These are phyloP conservation scores for Infundibulicybe gibba DNA, from an alignment of 768 basidiomycete species.

Conservation along the genomic window DNA sequence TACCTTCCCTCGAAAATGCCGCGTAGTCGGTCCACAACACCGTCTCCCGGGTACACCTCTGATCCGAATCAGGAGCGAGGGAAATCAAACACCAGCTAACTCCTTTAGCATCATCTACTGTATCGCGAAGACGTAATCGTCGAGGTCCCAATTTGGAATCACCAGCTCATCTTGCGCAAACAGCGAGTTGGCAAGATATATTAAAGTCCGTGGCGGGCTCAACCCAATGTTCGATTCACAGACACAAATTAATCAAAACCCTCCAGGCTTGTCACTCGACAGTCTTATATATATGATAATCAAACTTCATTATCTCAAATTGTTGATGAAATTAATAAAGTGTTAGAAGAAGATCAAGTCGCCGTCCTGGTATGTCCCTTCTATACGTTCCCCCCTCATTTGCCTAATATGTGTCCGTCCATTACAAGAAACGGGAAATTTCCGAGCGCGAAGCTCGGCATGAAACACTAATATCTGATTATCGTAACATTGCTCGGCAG, in stretches of 20 bases:
- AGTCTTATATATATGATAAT: constrained; percentile 49
- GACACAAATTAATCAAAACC: background rate
- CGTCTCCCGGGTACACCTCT: constrained; percentile 60
- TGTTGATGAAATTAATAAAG: constrained; percentile 41
- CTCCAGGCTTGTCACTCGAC: constrained; percentile 48
- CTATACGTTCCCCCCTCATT: constrained; percentile 5
- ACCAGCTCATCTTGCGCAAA: constrained; percentile 22
- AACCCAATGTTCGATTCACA: background rate
- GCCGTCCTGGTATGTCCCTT: constrained; percentile 37
- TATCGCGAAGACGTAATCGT: constrained; percentile 29
- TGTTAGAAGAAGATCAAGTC: constrained; percentile 37
- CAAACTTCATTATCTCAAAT: constrained; percentile 45
- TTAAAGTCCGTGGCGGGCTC: constrained; percentile 53
- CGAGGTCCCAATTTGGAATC: constrained; percentile 8
- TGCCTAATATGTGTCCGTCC: constrained; percentile 6
- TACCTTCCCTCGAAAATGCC: constrained; percentile 43
- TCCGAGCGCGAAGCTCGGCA: constrained; percentile 61
- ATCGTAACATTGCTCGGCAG: constrained; percentile 35
- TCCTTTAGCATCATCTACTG: constrained; percentile 12
- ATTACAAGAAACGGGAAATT: constrained; percentile 60
- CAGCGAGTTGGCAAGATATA: constrained; percentile 65
- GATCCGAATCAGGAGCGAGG: constrained; percentile 62
- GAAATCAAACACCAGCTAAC: constrained; percentile 25
- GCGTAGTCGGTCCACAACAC: constrained; percentile 47
- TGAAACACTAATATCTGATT: constrained; percentile 42